Evolutionary conservation across 257 asterid species (phyloP).

Genomic region (Osmanthus fragrans): DNA sequence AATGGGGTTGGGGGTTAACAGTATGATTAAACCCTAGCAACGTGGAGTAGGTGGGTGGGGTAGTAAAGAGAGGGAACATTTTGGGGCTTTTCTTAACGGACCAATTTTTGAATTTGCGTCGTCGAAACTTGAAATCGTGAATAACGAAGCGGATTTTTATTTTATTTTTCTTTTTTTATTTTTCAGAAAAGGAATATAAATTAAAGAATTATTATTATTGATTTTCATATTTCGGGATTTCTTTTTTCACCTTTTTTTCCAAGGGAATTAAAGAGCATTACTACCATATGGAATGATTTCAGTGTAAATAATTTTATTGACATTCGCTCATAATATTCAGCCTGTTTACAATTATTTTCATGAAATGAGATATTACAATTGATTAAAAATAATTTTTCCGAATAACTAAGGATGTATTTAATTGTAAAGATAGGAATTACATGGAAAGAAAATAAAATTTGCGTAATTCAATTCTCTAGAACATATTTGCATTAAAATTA

Average conservation of each 20-base stretch:
- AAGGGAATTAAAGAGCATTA: neutral
- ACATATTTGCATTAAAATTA: no score
- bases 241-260: neutral
- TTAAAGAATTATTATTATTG: neutral
- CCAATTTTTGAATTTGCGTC: constrained; percentile 40
- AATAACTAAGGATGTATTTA: no score
- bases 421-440: no score
- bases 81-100: constrained; percentile 36
- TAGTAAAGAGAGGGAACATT: constrained; percentile 23
- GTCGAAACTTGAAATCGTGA: neutral
- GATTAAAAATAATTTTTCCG: no score
- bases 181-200: neutral
- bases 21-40: constrained; percentile 30
- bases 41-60: constrained; percentile 2
- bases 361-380: no score
- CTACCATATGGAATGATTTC: no score
- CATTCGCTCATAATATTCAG: no score
- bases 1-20: constrained; percentile 6
- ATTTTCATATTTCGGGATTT: neutral
- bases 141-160: neutral
- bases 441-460: no score
- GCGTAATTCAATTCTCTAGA: no score
- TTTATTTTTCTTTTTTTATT: no score
- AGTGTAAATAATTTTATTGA: no score
- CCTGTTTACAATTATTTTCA: no score